A percentile compares a stretch with the other conserved stretches of the same genome.
phyloP scores from a whole-genome alignment of 495 filamentous ascomycete genomes.

The Daldinia caldariorum region DNA sequence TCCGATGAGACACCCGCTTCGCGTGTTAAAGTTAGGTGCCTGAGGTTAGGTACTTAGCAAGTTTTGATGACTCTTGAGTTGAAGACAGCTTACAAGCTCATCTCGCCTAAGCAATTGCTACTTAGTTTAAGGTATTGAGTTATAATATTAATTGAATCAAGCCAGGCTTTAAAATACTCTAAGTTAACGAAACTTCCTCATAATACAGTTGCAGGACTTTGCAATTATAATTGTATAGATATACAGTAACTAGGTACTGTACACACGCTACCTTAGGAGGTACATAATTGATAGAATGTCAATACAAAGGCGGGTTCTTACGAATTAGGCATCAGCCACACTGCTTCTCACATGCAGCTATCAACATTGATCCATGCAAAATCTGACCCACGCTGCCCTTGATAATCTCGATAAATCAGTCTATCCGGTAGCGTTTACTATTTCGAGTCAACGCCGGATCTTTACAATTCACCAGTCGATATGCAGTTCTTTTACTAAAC shows the following conservation, averaged over 20 bases:
- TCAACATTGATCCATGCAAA: constrained; percentile 28
- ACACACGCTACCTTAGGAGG: too few species aligned
- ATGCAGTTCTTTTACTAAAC: neutral
- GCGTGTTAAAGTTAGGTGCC: constrained; percentile 12
- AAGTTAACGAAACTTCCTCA: too few species aligned
- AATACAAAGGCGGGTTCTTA: constrained; percentile 27
- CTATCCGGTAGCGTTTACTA: neutral
- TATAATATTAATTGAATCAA: too few species aligned
- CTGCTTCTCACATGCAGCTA: constrained; percentile 7
- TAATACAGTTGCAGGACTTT: neutral
- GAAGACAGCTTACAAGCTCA: neutral
- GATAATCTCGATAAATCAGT: constrained; percentile 37
- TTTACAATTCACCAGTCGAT: neutral
- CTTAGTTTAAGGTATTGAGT: too few species aligned
- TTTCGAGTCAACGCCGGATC: neutral
- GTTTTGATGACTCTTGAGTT: neutral
- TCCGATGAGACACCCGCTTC: constrained; percentile 16
- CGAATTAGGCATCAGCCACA: constrained; percentile 18
- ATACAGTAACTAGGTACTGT: neutral
- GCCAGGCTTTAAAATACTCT: too few species aligned
- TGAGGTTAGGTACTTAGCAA: neutral
- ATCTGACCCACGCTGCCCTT: constrained; percentile 27
- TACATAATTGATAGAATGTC: neutral
- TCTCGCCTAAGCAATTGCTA: neutral
- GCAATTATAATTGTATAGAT: neutral